Conservation (phyloP, 1,284 basidiomycete genomes). For the Puccinia brachypodii region DNA sequence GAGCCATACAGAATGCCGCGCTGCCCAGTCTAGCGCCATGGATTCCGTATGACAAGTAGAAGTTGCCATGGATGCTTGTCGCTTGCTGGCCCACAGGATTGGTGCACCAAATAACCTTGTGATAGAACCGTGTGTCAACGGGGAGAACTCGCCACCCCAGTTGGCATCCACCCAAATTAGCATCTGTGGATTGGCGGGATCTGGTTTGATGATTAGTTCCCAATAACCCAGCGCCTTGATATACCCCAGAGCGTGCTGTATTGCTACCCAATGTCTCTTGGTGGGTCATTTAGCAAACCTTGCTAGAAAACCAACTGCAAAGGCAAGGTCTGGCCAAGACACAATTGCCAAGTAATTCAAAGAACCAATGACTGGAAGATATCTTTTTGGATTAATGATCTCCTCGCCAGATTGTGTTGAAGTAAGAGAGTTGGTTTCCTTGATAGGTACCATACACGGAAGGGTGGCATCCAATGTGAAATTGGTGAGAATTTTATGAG, state of each 20-base stretch:
- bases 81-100: neutral
- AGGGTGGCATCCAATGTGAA: neutral
- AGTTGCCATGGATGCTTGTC: neutral
- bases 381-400: neutral
- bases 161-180: neutral
- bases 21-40: conserved; percentile 7
- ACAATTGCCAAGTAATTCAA: neutral
- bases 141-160: neutral
- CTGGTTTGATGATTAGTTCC: neutral
- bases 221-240: neutral
- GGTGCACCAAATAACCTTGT: neutral
- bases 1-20: neutral
- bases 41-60: conserved; percentile 14
- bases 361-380: conserved; percentile 1
- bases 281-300: neutral
- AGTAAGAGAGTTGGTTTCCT: neutral
- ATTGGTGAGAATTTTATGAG: neutral
- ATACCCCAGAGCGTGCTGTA: conserved; percentile 4
- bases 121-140: neutral
- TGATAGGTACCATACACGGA: neutral
- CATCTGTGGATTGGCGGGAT: neutral
- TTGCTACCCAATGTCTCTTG: neutral
- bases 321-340: neutral
- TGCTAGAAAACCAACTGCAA: neutral
- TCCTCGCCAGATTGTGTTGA: neutral